Percentiles rank a stretch among this genome's conserved stretches.
Evolutionary conservation across 1,284 basidiomycete species (phyloP).

Genomic region (Lentinula novae-zelandiae): DNA sequence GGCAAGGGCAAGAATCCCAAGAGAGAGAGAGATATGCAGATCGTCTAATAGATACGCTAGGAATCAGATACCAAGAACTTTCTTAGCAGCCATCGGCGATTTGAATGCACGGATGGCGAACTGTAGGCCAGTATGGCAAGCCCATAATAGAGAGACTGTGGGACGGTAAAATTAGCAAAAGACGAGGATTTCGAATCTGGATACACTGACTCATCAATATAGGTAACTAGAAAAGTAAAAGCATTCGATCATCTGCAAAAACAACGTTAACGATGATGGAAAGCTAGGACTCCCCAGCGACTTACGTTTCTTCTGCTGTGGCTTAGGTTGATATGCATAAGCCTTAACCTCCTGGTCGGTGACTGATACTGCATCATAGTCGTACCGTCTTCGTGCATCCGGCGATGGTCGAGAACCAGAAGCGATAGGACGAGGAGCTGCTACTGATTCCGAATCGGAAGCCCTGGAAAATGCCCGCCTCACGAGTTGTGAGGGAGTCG

Average conservation of each 20-base stretch:
- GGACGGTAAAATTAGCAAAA: constrained; percentile 11
- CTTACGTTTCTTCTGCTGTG: constrained; percentile 70
- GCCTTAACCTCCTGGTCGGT: constrained; percentile 67
- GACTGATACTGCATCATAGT: constrained; percentile 27
- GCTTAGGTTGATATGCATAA: constrained; percentile 58
- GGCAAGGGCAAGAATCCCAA: not conserved
- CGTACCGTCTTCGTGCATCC: constrained; percentile 19
- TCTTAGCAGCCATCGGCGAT: constrained; percentile 46
- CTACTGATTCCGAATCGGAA: constrained; percentile 13
- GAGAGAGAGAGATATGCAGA: not conserved
- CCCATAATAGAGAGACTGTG: constrained; percentile 68
- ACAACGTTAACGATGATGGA: constrained; percentile 11
- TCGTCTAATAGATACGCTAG: not conserved
- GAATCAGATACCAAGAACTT: constrained; percentile 33
- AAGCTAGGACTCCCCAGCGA: constrained; percentile 14
- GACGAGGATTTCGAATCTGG: not conserved
- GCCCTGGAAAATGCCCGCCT: constrained; percentile 14
- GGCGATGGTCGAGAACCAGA: constrained; percentile 15
- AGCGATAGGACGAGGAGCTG: constrained; percentile 1
- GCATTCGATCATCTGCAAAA: constrained; percentile 82
- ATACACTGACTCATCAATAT: constrained; percentile 70
- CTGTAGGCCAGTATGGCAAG: constrained; percentile 53
- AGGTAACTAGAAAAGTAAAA: constrained; percentile 92
- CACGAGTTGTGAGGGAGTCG: constrained; percentile 16
- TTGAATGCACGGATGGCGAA: constrained; percentile 53